A percentile compares a stretch with the other conserved stretches of the same genome.
phyloP scores from a whole-genome alignment of 768 basidiomycete genomes.

The Boletus tylopilopsis region DNA sequence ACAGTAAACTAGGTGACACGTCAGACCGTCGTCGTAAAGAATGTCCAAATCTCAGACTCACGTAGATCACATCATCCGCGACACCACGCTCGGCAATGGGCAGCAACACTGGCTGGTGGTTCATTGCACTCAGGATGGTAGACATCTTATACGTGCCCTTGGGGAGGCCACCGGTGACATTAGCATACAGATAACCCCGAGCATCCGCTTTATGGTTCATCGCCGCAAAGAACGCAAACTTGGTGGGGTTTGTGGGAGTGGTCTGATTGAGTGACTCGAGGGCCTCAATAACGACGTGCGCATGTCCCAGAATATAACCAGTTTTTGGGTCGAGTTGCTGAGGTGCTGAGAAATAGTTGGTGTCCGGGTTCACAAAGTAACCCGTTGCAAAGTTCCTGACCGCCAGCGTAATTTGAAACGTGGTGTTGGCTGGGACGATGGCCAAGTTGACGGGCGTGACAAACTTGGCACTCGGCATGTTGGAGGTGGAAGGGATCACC shows the following conservation, averaged over 20 bases:
- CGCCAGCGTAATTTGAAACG: constrained; percentile 52
- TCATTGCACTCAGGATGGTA: constrained; percentile 43
- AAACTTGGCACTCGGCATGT: constrained; percentile 58
- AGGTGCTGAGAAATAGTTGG: constrained; percentile 55
- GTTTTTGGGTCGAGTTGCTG: constrained; percentile 41
- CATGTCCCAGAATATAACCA: constrained; percentile 58
- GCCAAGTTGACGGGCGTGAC: constrained; percentile 41
- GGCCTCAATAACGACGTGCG: constrained; percentile 57
- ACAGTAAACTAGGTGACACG: constrained; percentile 25
- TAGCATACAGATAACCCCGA: constrained; percentile 43
- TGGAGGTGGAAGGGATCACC: constrained; percentile 43
- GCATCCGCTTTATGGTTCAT: constrained; percentile 42
- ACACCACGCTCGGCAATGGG: constrained; percentile 39
- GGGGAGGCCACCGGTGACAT: constrained; percentile 51
- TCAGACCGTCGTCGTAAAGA: constrained; percentile 1
- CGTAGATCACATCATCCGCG: constrained; percentile 41
- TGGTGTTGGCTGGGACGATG: constrained; percentile 39
- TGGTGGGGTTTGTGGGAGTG: constrained; percentile 42
- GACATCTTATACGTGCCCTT: constrained; percentile 48
- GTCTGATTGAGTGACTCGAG: constrained; percentile 48
- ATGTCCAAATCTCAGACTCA: constrained; percentile 16
- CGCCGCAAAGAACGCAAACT: constrained; percentile 59
- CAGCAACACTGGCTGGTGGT: constrained; percentile 40
- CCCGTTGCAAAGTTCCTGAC: constrained; percentile 47
- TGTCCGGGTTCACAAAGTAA: constrained; percentile 51